phyloP scores from a whole-genome alignment of 345 rosid species.

The Eutrema japonicum region DNA sequence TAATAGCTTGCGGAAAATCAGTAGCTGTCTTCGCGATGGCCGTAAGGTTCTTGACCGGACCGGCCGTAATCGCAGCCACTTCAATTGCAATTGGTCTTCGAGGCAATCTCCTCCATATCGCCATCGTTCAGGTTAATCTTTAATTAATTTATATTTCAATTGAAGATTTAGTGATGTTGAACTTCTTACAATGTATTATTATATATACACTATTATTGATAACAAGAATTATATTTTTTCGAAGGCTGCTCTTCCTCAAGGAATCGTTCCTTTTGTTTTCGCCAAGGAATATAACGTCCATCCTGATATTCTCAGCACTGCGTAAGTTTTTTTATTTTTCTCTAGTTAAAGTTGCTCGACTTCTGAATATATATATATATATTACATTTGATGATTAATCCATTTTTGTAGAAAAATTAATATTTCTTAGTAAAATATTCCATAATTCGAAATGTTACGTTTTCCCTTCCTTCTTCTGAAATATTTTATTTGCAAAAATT shows the following conservation, averaged over 20 bases:
- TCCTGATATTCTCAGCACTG: constrained; percentile 72
- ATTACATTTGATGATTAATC: not conserved
- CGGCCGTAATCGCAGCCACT: constrained; percentile 87
- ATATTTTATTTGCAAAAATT: not conserved
- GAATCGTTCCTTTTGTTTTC: constrained; percentile 70
- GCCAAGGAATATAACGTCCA: constrained; percentile 74
- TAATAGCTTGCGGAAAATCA: constrained; percentile 80
- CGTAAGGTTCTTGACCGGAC: constrained; percentile 78
- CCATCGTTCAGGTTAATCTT: constrained; percentile 68
- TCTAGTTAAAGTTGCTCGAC: not conserved
- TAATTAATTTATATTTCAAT: not conserved
- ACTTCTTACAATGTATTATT: not conserved
- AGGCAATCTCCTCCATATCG: constrained; percentile 71
- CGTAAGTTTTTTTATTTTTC: constrained; percentile 48
- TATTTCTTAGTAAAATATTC: not conserved
- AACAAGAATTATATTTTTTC: not conserved
- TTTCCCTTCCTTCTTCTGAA: not conserved
- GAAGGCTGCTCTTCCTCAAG: constrained; percentile 82
- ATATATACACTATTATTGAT: not conserved
- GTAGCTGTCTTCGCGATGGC: constrained; percentile 86
- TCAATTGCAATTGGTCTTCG: constrained; percentile 79
- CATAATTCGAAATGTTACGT: not conserved
- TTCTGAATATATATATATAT: not conserved
- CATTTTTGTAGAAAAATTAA: too few relatives aligned
- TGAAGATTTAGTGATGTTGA: not conserved